These are phyloP conservation scores for Spizellomyces sp. DNA, from an alignment of 192 early-diverging fungal species.

Conservation along the genomic window DNA sequence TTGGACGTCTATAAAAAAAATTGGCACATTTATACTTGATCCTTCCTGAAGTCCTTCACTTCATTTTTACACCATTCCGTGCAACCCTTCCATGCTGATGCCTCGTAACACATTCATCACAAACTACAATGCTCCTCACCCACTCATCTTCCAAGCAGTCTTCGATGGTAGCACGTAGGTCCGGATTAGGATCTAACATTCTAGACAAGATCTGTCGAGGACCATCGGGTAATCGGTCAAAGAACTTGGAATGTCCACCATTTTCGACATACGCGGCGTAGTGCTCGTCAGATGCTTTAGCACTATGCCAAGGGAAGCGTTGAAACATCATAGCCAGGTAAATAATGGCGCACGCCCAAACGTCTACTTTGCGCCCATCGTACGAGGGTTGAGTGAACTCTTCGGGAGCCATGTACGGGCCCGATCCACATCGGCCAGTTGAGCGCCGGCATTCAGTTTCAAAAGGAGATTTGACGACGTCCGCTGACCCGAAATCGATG, in stretches of 20 bases:
- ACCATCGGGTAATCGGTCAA: conserved; percentile 20
- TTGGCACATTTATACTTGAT: no score
- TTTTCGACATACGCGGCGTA: conserved; percentile 24
- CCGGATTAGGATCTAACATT: conserved; percentile 33
- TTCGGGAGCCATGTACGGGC: conserved; percentile 95
- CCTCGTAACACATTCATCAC: not conserved
- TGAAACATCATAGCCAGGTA: conserved; percentile 40
- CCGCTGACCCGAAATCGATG: conserved; percentile 95
- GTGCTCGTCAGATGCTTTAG: conserved; percentile 33
- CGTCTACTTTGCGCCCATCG: conserved; percentile 81
- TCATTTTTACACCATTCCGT: no score
- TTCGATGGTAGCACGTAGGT: conserved; percentile 9
- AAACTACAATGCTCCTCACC: conserved; percentile 17
- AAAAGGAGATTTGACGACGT: conserved; percentile 84
- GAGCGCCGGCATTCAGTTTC: conserved; percentile 65
- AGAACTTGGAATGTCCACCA: not conserved
- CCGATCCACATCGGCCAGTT: conserved; percentile 83
- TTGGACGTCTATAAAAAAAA: no score
- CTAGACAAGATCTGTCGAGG: not conserved
- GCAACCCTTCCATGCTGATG: not conserved
- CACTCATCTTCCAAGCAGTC: conserved; percentile 31
- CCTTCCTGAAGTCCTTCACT: no score
- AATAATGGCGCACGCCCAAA: conserved; percentile 76
- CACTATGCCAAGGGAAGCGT: conserved; percentile 52
- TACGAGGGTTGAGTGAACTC: conserved; percentile 70